Conservation (phyloP, 352 stramenopile species). For the Phytophthora vignae region DNA sequence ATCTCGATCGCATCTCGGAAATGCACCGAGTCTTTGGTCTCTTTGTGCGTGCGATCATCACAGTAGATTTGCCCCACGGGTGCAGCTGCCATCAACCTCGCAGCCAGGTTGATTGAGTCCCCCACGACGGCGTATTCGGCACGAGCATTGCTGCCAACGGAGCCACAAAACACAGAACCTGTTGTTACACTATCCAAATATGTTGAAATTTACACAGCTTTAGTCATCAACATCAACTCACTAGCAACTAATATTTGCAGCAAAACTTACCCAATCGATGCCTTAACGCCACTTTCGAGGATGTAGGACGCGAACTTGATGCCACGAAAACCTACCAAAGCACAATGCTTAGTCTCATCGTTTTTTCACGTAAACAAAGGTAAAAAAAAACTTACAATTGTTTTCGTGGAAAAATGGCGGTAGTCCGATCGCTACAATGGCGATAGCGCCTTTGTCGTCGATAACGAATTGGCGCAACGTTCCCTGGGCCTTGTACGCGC, state of each 20-base stretch:
- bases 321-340: constrained; percentile 34
- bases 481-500: constrained; percentile 80
- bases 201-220: too few species aligned
- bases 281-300: constrained; percentile 66
- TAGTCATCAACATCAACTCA: too few species aligned
- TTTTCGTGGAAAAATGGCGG: constrained; percentile 89
- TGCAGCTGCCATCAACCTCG: constrained; percentile 78
- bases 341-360: too few species aligned
- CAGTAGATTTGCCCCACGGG: constrained; percentile 72
- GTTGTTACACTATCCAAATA: constrained; percentile 59
- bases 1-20: constrained; percentile 61
- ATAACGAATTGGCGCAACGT: constrained; percentile 89
- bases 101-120: constrained; percentile 86
- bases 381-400: constrained; percentile 52
- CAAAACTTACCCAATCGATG: constrained; percentile 67
- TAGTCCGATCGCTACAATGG: constrained; percentile 80
- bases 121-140: constrained; percentile 87
- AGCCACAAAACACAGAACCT: constrained; percentile 77
- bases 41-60: constrained; percentile 68
- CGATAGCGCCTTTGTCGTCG: constrained; percentile 86
- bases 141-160: constrained; percentile 70
- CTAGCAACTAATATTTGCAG: not conserved
- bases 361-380: too few species aligned
- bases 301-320: constrained; percentile 74
- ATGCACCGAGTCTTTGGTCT: constrained; percentile 62